phyloP scores from a whole-genome alignment of 2,329 filamentous ascomycete species.

The Neonectria punicea region DNA sequence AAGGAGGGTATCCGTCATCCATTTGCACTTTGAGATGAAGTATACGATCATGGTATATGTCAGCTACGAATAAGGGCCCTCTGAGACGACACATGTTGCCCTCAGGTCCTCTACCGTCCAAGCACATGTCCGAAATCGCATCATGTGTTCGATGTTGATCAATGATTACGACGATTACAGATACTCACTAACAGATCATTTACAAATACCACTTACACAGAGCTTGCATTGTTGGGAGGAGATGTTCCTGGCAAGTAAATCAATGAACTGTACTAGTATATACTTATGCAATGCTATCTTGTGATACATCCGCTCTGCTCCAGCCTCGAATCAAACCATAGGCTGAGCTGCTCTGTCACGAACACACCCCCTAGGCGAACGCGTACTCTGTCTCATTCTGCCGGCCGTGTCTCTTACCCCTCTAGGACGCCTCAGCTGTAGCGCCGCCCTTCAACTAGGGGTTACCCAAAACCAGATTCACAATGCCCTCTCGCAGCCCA shows the following conservation, averaged over 20 bases:
- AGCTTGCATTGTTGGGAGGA: not conserved
- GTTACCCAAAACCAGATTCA: not conserved
- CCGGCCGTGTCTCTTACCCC: not conserved
- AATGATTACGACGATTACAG: not conserved
- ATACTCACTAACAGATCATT: not conserved
- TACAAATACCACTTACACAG: not conserved
- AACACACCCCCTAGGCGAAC: not conserved
- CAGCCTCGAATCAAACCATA: not conserved
- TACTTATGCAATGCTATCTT: not conserved
- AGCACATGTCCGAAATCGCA: not conserved
- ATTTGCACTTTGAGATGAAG: not conserved
- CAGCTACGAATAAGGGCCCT: not conserved
- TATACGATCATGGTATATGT: not conserved
- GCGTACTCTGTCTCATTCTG: not conserved
- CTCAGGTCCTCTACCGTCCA: not conserved
- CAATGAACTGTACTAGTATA: not conserved
- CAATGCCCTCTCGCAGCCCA: not conserved
- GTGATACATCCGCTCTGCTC: not conserved
- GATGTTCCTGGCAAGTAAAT: not conserved
- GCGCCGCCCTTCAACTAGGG: not conserved
- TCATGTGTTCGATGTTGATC: not conserved
- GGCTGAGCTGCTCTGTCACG: not conserved
- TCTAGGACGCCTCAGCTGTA: not conserved
- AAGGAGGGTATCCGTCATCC: not conserved
- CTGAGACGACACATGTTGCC: not conserved